These are phyloP conservation scores for Lodderomyces theae DNA, from an alignment of 1,139 yeast species.

Conservation along the genomic window DNA sequence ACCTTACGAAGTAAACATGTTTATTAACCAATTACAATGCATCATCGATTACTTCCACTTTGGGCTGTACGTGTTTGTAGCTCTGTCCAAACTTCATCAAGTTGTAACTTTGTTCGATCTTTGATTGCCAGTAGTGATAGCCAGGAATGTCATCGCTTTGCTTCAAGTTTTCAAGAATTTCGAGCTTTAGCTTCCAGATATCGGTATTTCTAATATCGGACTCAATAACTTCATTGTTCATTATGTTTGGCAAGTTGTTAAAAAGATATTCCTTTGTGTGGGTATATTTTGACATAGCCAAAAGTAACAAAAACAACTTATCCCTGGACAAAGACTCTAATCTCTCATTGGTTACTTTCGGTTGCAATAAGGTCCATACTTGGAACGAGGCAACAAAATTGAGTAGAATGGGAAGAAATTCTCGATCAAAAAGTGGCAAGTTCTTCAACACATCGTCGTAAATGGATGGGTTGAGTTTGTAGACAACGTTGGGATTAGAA, in stretches of 20 bases:
- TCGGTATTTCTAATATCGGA: constrained; percentile 21
- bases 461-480: constrained; percentile 15
- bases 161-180: constrained; percentile 24
- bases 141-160: constrained; percentile 16
- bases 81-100: constrained; percentile 33
- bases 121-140: constrained; percentile 26
- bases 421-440: constrained; percentile 21
- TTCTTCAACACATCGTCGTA: constrained; percentile 18
- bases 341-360: constrained; percentile 17
- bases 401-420: constrained; percentile 29
- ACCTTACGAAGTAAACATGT: neutral
- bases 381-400: constrained; percentile 23
- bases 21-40: constrained; percentile 13
- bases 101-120: constrained; percentile 20
- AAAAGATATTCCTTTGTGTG: constrained; percentile 28
- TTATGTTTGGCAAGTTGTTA: constrained; percentile 26
- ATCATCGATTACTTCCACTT: constrained; percentile 31
- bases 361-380: constrained; percentile 20
- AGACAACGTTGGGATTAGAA: constrained; percentile 23
- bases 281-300: constrained; percentile 21
- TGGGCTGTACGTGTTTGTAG: constrained; percentile 22
- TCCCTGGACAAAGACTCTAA: constrained; percentile 27
- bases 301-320: constrained; percentile 23
- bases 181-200: constrained; percentile 27
- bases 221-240: constrained; percentile 21